Conservation (phyloP, 805 yeast genomes). For the Starmerella asiatica region DNA sequence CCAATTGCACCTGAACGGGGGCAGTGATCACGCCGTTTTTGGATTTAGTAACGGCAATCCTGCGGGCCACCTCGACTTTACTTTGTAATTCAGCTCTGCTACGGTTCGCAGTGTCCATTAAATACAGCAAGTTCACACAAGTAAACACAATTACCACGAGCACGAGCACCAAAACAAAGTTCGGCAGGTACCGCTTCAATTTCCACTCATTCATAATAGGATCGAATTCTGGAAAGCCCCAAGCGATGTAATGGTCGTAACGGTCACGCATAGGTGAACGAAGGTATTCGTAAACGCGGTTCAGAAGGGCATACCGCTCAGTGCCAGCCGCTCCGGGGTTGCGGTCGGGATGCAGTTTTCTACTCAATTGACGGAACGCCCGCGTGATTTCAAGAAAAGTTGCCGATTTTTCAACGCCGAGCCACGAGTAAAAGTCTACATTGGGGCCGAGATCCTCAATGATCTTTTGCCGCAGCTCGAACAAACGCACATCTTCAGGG, state of each 20-base stretch:
- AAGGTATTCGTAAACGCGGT: constrained; percentile 61
- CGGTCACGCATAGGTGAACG: constrained; percentile 45
- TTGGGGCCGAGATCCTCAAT: constrained; percentile 48
- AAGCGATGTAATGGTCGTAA: constrained; percentile 69
- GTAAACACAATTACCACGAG: constrained; percentile 41
- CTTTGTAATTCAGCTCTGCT: constrained; percentile 40
- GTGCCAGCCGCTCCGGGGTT: constrained; percentile 37
- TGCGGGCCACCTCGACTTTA: constrained; percentile 25
- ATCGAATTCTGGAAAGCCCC: constrained; percentile 78
- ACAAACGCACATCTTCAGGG: constrained; percentile 66
- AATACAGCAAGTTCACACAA: constrained; percentile 43
- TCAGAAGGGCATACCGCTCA: constrained; percentile 64
- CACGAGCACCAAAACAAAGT: constrained; percentile 37
- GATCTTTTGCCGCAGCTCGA: constrained; percentile 53
- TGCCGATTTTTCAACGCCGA: constrained; percentile 24
- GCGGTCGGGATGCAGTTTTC: constrained; percentile 80
- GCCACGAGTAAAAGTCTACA: constrained; percentile 55
- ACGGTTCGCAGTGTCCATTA: constrained; percentile 42
- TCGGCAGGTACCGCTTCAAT: constrained; percentile 56
- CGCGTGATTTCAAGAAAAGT: constrained; percentile 23
- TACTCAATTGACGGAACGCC: constrained; percentile 52
- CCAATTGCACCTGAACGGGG: constrained; percentile 23
- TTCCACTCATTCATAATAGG: constrained; percentile 43
- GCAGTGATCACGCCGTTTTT: constrained; percentile 21
- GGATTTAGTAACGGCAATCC: constrained; percentile 22